Conservation (phyloP, 1,284 basidiomycete species). For the Moesziomyces sp. region DNA sequence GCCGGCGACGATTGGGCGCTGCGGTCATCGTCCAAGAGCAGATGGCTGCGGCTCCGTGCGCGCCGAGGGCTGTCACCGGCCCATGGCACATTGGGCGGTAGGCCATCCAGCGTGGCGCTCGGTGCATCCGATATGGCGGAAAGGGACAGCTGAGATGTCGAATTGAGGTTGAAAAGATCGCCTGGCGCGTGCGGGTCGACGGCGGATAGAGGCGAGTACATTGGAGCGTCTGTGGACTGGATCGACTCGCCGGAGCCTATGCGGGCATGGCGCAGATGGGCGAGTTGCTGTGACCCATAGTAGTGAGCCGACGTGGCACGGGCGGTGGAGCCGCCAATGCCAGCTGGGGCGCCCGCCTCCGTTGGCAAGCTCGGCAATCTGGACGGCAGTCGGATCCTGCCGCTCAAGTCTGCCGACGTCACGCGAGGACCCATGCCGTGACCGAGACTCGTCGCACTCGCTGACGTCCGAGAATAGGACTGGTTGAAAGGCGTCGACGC, state of each 20-base stretch:
- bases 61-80: conserved; percentile 28
- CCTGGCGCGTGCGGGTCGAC: conserved; percentile 19
- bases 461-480: conserved; percentile 1
- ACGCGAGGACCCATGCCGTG: conserved; percentile 16
- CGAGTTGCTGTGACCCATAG: conserved; percentile 12
- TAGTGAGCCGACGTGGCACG: conserved; percentile 31
- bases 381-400: conserved; percentile 21
- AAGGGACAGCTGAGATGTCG: conserved; percentile 41
- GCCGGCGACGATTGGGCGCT: conserved; percentile 36
- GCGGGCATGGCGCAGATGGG: conserved; percentile 30
- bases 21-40: conserved; percentile 38
- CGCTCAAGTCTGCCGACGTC: conserved; percentile 24
- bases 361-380: conserved; percentile 31
- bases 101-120: conserved; percentile 34
- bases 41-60: conserved; percentile 19
- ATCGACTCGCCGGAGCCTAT: conserved; percentile 39
- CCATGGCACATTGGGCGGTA: conserved; percentile 38
- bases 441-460: conserved; percentile 5
- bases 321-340: conserved; percentile 5
- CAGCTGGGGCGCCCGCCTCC: conserved; percentile 11
- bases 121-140: conserved; percentile 48
- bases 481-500: conserved; percentile 13
- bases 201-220: conserved; percentile 31
- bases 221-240: conserved; percentile 15
- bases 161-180: conserved; percentile 27